These are phyloP conservation scores for Trichosporon coremiiforme DNA, from an alignment of 1,284 basidiomycete genomes.

Conservation along the genomic window DNA sequence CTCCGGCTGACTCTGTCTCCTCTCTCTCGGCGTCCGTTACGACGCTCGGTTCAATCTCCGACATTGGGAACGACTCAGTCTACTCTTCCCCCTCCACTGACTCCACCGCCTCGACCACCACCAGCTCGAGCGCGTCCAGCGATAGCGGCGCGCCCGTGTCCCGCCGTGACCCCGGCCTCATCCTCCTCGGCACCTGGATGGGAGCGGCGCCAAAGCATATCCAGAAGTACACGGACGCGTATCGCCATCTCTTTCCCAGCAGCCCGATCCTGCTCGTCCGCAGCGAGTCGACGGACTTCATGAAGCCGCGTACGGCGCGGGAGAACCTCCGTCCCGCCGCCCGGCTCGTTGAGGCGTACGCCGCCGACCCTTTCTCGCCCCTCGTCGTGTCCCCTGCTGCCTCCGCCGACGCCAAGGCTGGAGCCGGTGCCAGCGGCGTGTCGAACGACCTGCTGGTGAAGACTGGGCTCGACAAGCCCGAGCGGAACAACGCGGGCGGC, in stretches of 20 bases:
- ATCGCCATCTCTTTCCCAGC: constrained; percentile 24
- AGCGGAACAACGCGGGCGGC: neutral
- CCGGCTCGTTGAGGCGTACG: neutral
- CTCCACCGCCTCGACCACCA: neutral
- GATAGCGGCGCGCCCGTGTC: too few species aligned
- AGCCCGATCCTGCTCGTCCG: constrained; percentile 29
- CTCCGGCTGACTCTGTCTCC: neutral
- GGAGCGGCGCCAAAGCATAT: constrained; percentile 27
- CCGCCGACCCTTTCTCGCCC: neutral
- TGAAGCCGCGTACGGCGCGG: constrained; percentile 16
- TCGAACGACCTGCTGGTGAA: neutral
- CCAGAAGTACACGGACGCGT: constrained; percentile 29
- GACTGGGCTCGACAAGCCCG: neutral
- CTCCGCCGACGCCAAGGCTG: neutral
- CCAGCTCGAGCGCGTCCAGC: neutral
- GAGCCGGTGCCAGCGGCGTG: too few species aligned
- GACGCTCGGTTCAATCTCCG: neutral
- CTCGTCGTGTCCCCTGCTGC: neutral
- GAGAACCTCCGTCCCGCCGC: constrained; percentile 12
- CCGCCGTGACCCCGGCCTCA: constrained; percentile 23
- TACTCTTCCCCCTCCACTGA: neutral
- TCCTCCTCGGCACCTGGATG: constrained; percentile 33
- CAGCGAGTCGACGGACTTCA: constrained; percentile 25
- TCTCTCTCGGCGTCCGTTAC: neutral
- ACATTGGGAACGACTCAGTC: neutral